A percentile compares a stretch with the other conserved stretches of the same genome.
These are phyloP conservation scores for Aspergillus calidoustus DNA, from an alignment of 2,329 filamentous ascomycete species.

Conservation along the genomic window DNA sequence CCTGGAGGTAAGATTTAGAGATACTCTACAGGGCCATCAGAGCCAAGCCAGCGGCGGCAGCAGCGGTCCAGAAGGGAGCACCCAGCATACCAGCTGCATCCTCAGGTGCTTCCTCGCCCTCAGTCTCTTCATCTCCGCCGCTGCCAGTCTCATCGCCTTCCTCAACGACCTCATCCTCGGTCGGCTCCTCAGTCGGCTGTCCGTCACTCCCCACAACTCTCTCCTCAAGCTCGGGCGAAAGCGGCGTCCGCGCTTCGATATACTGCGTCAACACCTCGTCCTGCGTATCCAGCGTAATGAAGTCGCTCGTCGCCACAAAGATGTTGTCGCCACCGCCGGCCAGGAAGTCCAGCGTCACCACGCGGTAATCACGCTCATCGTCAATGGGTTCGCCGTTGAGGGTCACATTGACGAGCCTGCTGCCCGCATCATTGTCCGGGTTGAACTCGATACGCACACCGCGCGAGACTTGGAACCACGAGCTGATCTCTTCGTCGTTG, in stretches of 20 bases:
- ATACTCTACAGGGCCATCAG: neutral
- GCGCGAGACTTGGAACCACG: constrained; percentile 9
- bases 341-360: constrained; percentile 12
- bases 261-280: constrained; percentile 10
- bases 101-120: neutral
- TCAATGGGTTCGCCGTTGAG: neutral
- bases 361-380: constrained; percentile 2
- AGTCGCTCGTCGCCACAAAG: constrained; percentile 8
- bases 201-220: constrained; percentile 11
- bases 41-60: neutral
- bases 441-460: constrained; percentile 8
- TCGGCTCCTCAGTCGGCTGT: neutral
- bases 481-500: neutral
- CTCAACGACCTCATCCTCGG: no score
- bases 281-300: constrained; percentile 11
- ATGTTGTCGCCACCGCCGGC: constrained; percentile 10
- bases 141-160: neutral
- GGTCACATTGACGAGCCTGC: constrained; percentile 3
- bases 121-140: neutral
- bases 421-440: constrained; percentile 4
- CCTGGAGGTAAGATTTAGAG: no score
- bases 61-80: constrained; percentile 3
- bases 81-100: constrained; percentile 8
- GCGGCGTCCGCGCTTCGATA: constrained; percentile 3
- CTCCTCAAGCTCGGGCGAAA: constrained; percentile 2